phyloP scores from a whole-genome alignment of 371 early-diverging fungal species.

The Zopfochytrium polystomum region DNA sequence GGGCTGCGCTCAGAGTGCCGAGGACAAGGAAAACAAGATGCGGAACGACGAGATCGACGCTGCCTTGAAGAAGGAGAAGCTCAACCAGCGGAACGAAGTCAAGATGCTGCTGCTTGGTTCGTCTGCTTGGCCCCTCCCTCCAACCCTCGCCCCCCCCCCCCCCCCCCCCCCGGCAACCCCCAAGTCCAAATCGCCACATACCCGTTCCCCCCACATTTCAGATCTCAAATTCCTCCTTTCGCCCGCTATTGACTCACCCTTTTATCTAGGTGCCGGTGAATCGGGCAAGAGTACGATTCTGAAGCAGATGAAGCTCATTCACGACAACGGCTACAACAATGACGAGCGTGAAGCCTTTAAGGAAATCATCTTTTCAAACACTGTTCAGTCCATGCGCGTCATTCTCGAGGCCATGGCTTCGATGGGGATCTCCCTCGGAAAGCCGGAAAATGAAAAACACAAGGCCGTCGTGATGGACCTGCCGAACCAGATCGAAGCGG shows the following conservation, averaged over 20 bases:
- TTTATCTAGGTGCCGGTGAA: slow-evolving; percentile 90
- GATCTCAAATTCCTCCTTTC: neutral
- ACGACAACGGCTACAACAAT: slow-evolving; percentile 82
- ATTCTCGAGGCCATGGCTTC: slow-evolving; percentile 89
- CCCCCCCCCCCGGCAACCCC: neutral
- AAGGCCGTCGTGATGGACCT: slow-evolving; percentile 70
- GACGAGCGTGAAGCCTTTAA: slow-evolving; percentile 86
- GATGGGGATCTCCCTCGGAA: slow-evolving; percentile 65
- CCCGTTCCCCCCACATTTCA: neutral
- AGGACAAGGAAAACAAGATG: slow-evolving; percentile 76
- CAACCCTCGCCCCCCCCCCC: too few relatives aligned
- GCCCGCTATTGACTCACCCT: neutral
- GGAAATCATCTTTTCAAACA: slow-evolving; percentile 91
- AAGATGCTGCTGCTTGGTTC: slow-evolving; percentile 93
- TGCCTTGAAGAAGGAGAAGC: slow-evolving; percentile 76
- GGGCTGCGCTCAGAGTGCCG: slow-evolving; percentile 88
- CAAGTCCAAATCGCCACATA: neutral
- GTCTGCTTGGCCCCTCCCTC: slow-evolving; percentile 10
- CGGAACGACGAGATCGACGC: slow-evolving; percentile 87
- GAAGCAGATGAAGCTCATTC: slow-evolving; percentile 96
- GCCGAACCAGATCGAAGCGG: slow-evolving; percentile 80
- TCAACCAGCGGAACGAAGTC: slow-evolving; percentile 79
- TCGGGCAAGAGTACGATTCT: slow-evolving; percentile 95
- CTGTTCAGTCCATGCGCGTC: slow-evolving; percentile 91
- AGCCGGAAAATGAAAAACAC: slow-evolving; percentile 62